Conservation (phyloP, 495 filamentous ascomycete genomes). For the Xylaria flabelliformis region DNA sequence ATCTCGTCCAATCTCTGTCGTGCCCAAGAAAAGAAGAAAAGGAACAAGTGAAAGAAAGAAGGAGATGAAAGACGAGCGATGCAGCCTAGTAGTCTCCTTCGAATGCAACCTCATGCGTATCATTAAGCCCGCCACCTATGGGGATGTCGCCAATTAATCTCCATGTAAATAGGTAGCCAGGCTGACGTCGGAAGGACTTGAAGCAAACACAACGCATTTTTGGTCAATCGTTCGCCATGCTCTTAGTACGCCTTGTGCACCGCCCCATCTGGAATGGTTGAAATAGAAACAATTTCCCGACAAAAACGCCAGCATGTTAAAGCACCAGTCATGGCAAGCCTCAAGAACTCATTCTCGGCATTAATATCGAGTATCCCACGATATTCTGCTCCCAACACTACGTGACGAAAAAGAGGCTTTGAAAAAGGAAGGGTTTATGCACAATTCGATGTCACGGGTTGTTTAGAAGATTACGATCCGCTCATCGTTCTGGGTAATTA, state of each 20-base stretch:
- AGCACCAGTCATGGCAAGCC: neutral
- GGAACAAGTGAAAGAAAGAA: slow-evolving; percentile 15
- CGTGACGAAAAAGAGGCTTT: neutral
- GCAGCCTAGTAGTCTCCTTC: slow-evolving; percentile 13
- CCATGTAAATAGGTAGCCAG: slow-evolving; percentile 30
- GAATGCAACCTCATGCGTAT: slow-evolving; percentile 27
- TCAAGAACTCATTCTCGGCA: neutral
- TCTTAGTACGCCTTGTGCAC: slow-evolving; percentile 26
- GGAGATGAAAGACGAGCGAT: neutral
- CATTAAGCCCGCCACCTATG: slow-evolving; percentile 11
- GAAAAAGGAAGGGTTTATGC: neutral
- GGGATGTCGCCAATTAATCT: slow-evolving; percentile 22
- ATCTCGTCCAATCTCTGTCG: slow-evolving; percentile 6
- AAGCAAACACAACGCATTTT: slow-evolving; percentile 32
- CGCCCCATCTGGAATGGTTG: slow-evolving; percentile 23
- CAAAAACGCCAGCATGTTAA: slow-evolving; percentile 8
- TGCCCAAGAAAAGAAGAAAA: slow-evolving; percentile 9
- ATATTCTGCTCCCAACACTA: neutral
- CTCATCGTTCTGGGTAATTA: slow-evolving; percentile 31
- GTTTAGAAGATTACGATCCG: neutral
- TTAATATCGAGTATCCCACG: neutral
- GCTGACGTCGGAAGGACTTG: slow-evolving; percentile 13
- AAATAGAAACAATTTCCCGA: slow-evolving; percentile 25
- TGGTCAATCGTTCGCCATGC: slow-evolving; percentile 30
- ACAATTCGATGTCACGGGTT: slow-evolving; percentile 15